Evolutionary conservation across 345 rosid species (phyloP).

Genomic region (Lepidium africanum): DNA sequence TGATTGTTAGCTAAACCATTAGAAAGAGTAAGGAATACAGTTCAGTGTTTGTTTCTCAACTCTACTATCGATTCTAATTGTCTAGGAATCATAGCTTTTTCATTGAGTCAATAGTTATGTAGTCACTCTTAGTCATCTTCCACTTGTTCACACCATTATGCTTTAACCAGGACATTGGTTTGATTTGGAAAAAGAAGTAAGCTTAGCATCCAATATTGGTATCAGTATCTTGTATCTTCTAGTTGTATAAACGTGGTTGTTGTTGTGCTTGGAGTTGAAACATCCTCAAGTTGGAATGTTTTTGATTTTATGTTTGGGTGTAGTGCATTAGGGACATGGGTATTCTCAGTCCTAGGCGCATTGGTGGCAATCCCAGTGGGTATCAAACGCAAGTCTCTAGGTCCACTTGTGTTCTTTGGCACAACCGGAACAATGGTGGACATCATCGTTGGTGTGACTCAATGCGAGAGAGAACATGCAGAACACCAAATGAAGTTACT

Average conservation of each 20-base stretch:
- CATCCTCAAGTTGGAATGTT: neutral
- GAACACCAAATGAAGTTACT: constrained; percentile 79
- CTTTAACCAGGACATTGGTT: neutral
- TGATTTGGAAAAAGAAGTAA: neutral
- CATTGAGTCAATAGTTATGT: neutral
- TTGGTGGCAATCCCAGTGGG: constrained; percentile 90
- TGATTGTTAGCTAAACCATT: neutral
- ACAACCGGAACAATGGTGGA: constrained; percentile 97
- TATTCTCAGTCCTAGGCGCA: constrained; percentile 81
- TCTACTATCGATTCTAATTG: neutral
- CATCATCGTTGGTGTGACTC: constrained; percentile 77
- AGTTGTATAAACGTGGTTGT: neutral
- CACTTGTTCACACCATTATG: neutral
- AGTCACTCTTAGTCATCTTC: neutral
- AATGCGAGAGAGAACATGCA: constrained; percentile 96
- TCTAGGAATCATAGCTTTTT: neutral
- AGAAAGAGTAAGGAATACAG: neutral
- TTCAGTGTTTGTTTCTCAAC: neutral
- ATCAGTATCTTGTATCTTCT: neutral
- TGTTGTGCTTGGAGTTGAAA: neutral
- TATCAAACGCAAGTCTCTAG: constrained; percentile 78
- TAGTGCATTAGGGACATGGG: constrained; percentile 96
- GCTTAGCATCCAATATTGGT: neutral
- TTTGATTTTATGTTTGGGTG: neutral
- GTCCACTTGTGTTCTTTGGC: constrained; percentile 89